Base-by-base conservation (phyloP, 2,329 filamentous ascomycete genomes). In the Alternaria triticina region DNA sequence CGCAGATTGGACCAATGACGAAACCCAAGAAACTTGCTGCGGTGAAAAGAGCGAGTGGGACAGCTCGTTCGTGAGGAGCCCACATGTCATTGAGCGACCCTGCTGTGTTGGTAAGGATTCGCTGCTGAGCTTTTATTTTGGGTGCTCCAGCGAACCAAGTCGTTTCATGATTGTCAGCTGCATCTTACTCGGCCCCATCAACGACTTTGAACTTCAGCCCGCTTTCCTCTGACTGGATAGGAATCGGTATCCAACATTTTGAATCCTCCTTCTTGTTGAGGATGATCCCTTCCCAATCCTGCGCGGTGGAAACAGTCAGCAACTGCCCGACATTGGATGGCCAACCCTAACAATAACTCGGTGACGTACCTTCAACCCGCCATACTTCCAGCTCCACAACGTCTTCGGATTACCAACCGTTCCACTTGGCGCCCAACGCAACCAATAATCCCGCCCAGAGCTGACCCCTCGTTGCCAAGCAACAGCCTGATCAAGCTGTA, bases 11-110 rank as follows among this genome's bases (percentile, higher is more conserved):
- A 0, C 82, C 85, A 3, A 82, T 74, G 7, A 64, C 54, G 12
- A 85, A 85, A 2, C 86, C 85, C 2, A 83, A 67, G 68, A 87
- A 85, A 0, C 81, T 82, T 5, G 81, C 81, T 1, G 74, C 74
- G 2, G 76, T 68, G 54, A 85, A 86, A 33, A 83, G 36, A 40
- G 36, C 36, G n/a, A 40, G 36, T 40, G 36, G 36, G n/a, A 40
- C 36, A 40, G 36, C 36, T 40, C 36, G 36, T 8, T 40, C 36
- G 7, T 40, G 36, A 10, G 36, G 36, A 40, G 36, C 36, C 36
- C 36, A 40, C 36, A 40, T 40, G n/a, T 40, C 36, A 17, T 15
- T 40, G 36, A 40, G 36, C 8, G 36, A 40, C 7, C 36, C 36
- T 17, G 36, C 36, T 8, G 36, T 70, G 52, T 78, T 79, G 20